Percentiles rank a stretch among this genome's conserved stretches.
phyloP scores from a whole-genome alignment of 441 rosid genomes.

The Adansonia madagascariensis region DNA sequence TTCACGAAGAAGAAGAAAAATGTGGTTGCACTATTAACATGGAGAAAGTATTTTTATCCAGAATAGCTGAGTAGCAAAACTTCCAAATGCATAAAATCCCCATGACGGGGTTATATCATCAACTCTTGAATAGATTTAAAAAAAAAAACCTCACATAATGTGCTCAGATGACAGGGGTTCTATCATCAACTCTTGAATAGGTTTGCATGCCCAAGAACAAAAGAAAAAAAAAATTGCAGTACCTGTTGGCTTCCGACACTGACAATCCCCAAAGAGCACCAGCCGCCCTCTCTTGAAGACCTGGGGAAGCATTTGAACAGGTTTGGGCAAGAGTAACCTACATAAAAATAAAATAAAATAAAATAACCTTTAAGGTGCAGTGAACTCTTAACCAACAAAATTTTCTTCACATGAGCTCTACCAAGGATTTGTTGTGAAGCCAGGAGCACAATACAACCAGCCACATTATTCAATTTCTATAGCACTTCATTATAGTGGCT shows the following conservation, averaged over 20 bases:
- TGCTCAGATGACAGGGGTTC: not conserved
- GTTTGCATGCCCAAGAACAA: not conserved
- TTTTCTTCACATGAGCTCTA: conserved; percentile 12
- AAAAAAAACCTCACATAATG: not conserved
- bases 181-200: not conserved
- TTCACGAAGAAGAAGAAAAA: conserved; percentile 1
- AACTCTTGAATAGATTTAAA: not conserved
- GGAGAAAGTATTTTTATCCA: not conserved
- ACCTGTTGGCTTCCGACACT: conserved; percentile 99
- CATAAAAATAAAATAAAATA: conserved; percentile 26
- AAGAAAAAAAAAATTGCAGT: conserved; percentile 23
- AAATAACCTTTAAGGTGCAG: conserved; percentile 19
- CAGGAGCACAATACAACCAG: conserved; percentile 12
- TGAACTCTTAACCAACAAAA: conserved; percentile 22
- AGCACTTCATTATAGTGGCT: conserved; percentile 2
- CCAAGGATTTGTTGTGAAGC: conserved; percentile 22
- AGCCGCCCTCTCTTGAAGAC: conserved; percentile 99
- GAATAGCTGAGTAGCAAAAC: not conserved
- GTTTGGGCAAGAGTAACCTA: conserved; percentile 93
- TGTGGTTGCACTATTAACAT: conserved; percentile 16
- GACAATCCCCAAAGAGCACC: conserved; percentile 99
- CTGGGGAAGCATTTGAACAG: conserved; percentile 87
- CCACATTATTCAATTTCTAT: not conserved
- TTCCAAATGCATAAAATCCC: not conserved
- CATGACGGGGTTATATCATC: not conserved